These are phyloP conservation scores for Candolleomyces efflorescens DNA, from an alignment of 768 basidiomycete species.

Conservation along the genomic window DNA sequence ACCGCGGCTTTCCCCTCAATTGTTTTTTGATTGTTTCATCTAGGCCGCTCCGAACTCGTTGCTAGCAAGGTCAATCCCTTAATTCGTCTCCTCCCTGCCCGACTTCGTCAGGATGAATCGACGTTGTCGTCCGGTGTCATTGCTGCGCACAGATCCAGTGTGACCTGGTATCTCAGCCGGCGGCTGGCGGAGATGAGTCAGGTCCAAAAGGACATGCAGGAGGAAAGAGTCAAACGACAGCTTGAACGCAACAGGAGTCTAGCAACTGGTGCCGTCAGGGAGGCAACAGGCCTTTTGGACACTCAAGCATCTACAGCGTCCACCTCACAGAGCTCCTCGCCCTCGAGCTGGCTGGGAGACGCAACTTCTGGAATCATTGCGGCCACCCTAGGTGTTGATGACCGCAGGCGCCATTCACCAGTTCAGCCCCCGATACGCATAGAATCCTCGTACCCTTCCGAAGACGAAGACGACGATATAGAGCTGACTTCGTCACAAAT, in stretches of 20 bases:
- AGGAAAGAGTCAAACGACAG: constrained; percentile 87
- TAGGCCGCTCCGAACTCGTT: constrained; percentile 66
- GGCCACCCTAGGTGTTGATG: constrained; percentile 49
- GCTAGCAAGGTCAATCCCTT: constrained; percentile 63
- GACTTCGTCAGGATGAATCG: constrained; percentile 56
- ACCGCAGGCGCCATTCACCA: constrained; percentile 19
- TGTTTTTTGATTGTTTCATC: constrained; percentile 13
- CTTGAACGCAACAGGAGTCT: constrained; percentile 79
- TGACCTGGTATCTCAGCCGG: constrained; percentile 88
- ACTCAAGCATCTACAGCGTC: constrained; percentile 23
- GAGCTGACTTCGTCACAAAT: constrained; percentile 87
- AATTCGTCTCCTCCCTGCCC: constrained; percentile 65
- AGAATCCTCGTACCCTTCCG: constrained; percentile 29
- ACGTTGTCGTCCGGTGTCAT: constrained; percentile 61
- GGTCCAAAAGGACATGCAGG: constrained; percentile 83
- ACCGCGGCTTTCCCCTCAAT: constrained; percentile 5
- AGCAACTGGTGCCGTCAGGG: constrained; percentile 73
- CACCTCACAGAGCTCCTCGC: constrained; percentile 16
- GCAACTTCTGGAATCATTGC: constrained; percentile 56
- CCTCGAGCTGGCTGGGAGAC: constrained; percentile 58
- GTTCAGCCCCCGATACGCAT: constrained; percentile 13
- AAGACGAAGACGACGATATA: constrained; percentile 69
- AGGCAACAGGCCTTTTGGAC: constrained; percentile 40
- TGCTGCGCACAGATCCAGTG: constrained; percentile 89
- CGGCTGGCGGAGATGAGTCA: constrained; percentile 78